phyloP scores from a whole-genome alignment of 1,284 basidiomycete genomes.

The Coniferiporia weirii region DNA sequence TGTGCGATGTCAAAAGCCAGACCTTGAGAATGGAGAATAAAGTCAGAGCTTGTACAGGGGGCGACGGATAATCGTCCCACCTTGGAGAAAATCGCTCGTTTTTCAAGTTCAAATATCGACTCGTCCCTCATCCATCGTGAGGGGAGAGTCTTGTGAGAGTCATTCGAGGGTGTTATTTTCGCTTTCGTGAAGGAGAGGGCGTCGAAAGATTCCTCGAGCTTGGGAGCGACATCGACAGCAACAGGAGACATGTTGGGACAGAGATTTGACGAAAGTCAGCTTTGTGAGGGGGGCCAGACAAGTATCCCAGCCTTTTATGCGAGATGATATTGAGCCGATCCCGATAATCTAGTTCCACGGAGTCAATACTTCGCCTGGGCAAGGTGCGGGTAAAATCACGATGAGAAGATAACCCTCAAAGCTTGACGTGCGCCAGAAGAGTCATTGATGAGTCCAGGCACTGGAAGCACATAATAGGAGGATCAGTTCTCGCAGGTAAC shows the following conservation, averaged over 20 bases:
- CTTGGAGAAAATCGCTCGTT: slow-evolving; percentile 26
- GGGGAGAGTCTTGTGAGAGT: slow-evolving; percentile 10
- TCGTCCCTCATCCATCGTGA: slow-evolving; percentile 18
- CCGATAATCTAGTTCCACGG: neutral
- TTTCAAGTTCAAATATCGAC: slow-evolving; percentile 21
- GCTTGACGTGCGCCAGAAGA: neutral
- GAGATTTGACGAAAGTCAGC: neutral
- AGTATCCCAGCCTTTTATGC: neutral
- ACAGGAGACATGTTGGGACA: slow-evolving; percentile 11
- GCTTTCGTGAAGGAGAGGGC: neutral
- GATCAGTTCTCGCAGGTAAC: neutral
- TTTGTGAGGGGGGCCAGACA: neutral
- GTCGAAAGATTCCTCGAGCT: neutral
- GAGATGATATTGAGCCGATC: neutral
- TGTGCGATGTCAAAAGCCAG: slow-evolving; percentile 23
- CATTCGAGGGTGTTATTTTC: neutral
- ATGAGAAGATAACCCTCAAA: neutral
- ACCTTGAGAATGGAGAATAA: neutral
- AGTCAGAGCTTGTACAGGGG: neutral
- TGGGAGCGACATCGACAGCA: neutral
- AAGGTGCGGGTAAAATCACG: neutral
- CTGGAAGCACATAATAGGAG: neutral
- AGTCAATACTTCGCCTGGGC: neutral
- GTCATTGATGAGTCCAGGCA: neutral
- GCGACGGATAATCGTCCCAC: neutral